phyloP scores from a whole-genome alignment of 345 rosid species.

The Eucalyptus victrix region DNA sequence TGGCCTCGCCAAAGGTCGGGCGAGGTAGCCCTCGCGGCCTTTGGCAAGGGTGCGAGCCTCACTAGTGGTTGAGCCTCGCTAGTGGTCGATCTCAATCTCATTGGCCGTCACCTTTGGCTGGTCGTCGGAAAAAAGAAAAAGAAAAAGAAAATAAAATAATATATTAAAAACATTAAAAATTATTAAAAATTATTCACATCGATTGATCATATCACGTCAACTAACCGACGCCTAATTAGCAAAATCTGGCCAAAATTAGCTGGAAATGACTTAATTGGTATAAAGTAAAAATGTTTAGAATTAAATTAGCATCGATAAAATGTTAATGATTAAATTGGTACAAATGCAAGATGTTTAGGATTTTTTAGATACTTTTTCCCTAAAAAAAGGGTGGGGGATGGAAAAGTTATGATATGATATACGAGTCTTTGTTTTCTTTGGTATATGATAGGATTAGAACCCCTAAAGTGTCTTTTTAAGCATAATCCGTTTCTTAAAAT shows the following conservation, averaged over 20 bases:
- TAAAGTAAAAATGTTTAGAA: too few relatives aligned
- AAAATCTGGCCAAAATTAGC: too few relatives aligned
- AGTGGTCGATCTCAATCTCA: too few relatives aligned
- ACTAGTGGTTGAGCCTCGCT: too few relatives aligned
- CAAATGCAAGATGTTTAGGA: too few relatives aligned
- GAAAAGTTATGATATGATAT: not conserved
- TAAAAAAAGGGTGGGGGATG: too few relatives aligned
- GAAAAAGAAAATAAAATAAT: too few relatives aligned
- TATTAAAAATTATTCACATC: too few relatives aligned
- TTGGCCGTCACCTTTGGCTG: rapidly evolving
- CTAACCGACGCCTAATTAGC: rapidly evolving
- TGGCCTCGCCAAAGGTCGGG: rapidly evolving
- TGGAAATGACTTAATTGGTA: rapidly evolving
- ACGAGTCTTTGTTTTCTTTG: not conserved
- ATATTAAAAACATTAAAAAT: too few relatives aligned
- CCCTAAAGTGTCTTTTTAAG: rapidly evolving
- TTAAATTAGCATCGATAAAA: rapidly evolving
- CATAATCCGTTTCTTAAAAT: not conserved
- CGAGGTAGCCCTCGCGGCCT: rapidly evolving
- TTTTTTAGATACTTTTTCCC: too few relatives aligned
- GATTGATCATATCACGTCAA: rapidly evolving
- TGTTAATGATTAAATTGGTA: rapidly evolving
- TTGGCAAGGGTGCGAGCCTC: too few relatives aligned
- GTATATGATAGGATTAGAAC: too few relatives aligned
- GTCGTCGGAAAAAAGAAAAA: rapidly evolving